Evolutionary conservation across 2,329 filamentous ascomycete genomes (phyloP).

Genomic region (Exophiala bonariae): DNA sequence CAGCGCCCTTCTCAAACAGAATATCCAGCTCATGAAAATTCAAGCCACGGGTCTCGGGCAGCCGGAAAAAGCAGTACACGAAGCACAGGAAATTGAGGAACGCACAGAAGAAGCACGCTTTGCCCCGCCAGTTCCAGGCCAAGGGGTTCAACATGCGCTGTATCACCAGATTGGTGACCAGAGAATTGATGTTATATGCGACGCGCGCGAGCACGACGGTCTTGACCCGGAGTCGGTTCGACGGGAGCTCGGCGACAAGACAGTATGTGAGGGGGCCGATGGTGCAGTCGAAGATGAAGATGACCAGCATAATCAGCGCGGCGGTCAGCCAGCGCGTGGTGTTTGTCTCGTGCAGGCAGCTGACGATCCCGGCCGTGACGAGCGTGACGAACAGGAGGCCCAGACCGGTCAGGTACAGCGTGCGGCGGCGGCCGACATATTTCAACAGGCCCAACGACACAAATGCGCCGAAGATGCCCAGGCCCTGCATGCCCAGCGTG

Average conservation of each 20-base stretch:
- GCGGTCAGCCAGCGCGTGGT: constrained; percentile 31
- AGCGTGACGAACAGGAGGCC: constrained; percentile 64
- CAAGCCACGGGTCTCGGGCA: constrained; percentile 42
- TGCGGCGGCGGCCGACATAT: constrained; percentile 71
- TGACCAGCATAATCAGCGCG: constrained; percentile 52
- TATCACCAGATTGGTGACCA: constrained; percentile 29
- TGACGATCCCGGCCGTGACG: constrained; percentile 26
- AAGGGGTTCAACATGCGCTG: constrained; percentile 28
- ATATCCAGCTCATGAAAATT: constrained; percentile 42
- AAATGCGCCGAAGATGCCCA: constrained; percentile 76
- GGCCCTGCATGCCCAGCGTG: constrained; percentile 59
- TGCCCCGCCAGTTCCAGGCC: constrained; percentile 35
- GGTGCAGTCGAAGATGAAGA: constrained; percentile 53
- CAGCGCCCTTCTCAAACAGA: constrained; percentile 39
- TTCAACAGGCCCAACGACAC: constrained; percentile 78
- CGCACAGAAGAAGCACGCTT: constrained; percentile 40
- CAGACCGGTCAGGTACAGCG: constrained; percentile 72
- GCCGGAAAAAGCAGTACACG: constrained; percentile 36
- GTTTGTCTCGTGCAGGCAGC: constrained; percentile 5
- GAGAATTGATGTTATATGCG: constrained; percentile 45
- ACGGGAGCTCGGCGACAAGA: constrained; percentile 53
- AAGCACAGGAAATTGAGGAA: constrained; percentile 31
- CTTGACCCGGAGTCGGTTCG: constrained; percentile 53
- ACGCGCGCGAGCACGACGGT: constrained; percentile 53
- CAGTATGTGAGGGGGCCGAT: constrained; percentile 55